These are phyloP conservation scores for Pistacia atlantica DNA, from an alignment of 345 rosid genomes.

Conservation along the genomic window DNA sequence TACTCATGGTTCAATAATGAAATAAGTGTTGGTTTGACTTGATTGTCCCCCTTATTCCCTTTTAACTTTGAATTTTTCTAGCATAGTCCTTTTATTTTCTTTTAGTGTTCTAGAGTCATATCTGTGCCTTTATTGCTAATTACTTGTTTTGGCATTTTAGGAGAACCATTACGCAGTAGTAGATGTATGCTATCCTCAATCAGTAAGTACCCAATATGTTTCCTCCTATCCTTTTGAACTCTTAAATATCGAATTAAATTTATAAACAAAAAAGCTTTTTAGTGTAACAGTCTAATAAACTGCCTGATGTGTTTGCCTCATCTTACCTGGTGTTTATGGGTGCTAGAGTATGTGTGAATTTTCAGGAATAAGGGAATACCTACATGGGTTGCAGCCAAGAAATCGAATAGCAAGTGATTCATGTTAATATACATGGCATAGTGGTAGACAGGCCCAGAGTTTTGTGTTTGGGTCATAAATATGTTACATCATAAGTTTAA, in stretches of 20 bases:
- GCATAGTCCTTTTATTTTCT: slow-evolving; percentile 1
- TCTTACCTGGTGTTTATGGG: neutral
- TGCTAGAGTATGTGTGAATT: neutral
- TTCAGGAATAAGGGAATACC: neutral
- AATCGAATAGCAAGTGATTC: neutral
- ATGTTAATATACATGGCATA: neutral
- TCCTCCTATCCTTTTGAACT: neutral
- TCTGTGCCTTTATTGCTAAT: slow-evolving; percentile 4
- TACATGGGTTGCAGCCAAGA: neutral
- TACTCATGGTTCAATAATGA: neutral
- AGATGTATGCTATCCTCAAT: slow-evolving; percentile 83
- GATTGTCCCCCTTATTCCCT: neutral
- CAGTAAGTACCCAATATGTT: slow-evolving; percentile 50
- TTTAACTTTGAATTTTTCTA: neutral
- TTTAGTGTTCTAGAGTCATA: neutral
- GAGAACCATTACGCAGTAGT: slow-evolving; percentile 89
- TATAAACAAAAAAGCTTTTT: slow-evolving; percentile 3
- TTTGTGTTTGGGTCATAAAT: neutral
- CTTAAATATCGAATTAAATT: neutral
- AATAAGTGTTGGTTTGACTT: neutral
- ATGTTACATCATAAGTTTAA: no score
- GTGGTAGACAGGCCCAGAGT: neutral
- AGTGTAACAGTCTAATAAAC: slow-evolving; percentile 17
- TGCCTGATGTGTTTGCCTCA: neutral
- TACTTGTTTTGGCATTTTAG: slow-evolving; percentile 39